Evolutionary conservation across 139 green algal species (phyloP), one percentile per base, ranked within the genome.

Genomic region (Coelastrella sp.): DNA sequence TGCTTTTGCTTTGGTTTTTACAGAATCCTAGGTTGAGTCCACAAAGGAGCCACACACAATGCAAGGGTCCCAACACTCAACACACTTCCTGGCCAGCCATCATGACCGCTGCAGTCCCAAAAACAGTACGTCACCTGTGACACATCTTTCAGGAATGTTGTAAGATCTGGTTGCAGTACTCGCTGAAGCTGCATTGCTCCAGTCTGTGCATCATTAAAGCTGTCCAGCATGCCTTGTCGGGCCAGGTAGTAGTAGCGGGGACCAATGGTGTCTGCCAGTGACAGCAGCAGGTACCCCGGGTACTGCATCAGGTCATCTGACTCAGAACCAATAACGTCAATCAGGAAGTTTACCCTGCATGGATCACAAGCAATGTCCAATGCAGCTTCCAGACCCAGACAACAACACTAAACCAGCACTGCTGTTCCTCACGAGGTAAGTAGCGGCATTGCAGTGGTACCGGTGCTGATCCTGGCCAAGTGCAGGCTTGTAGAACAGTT

Each of bases 271-370:
- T 67, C 73, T 62, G 73, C 48, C 48, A 81, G 48, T 4, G 73
- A 35, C 73, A 81, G 30, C 73, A 81, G 41, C 19, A 37, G 8
- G 9, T 66, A 66, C 32, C 34, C 45, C 0, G 73, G 73, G 73
- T 48, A 81, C 1, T 34, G 17, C 48, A 81, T 30, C 73, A 81
- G 30, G 32, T 66, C 73, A 3, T 37, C 41, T 60, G 41, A 23
- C 15, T 32, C n/a, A 19, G 25, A 15, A 4, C 73, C 73, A 37
- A 81, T 67, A 9, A n/a, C 73, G 45, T 81, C 69, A n/a, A 79
- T 21, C 73, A 81, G 48, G 73, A 81, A 81, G 48, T 81, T 81
- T 27, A 81, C 41, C 73, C 73, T 81, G 73, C n/a, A n/a, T n/a
- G n/a, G n/a, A n/a, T n/a, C n/a, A n/a, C n/a, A n/a, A n/a, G n/a